Evolutionary conservation across 1,284 basidiomycete genomes (phyloP), one percentile per base, ranked within the genome.

Genomic region (Vanrija sp.): DNA sequence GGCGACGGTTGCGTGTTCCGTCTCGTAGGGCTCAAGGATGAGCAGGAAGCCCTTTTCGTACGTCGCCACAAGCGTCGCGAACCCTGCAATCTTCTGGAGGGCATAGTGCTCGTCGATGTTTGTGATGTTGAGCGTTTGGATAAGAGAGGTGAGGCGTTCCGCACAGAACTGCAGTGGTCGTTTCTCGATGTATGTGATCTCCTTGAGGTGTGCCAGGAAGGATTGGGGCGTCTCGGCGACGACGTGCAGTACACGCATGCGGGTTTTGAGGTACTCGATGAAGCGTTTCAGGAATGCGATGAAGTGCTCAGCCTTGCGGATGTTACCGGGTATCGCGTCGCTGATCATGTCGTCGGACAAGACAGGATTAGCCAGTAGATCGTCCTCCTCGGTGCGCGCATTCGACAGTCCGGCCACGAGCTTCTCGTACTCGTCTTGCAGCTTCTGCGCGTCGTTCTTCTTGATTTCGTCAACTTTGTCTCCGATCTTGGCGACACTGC

Each of bases 211-310:
- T 67, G 98, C 96, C 41, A 99, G 77, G 75, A 99, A 99, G 2
- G 94, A 98, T n/a, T 90, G 79, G 0, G 96, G 96, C 4, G 96
- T 98, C 75, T 99, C 96, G n/a, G 96, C 96, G 9, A 99, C 96
- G 58, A 99, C 96, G 71, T 98, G 96, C 22, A 98, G 79, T 14
- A 99, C 96, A 45, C 96, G 85, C 95, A 98, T 98, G 47, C 96
- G 84, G 8, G 96, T 98, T 82, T 98, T 98, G 58, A 99, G 83
- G 72, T 99, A 99, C 77, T 99, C 96, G 41, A 98, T 92, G 69
- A 99, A 97, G 41, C 96, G 86, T 73, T 95, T 97, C 58, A 99
- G 77, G 79, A 99, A 99, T 1, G 96, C 95, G 18, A 98, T 90
- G 70, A 99, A 99, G 77, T 99, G 96, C 71, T 98, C 96, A 0